Evolutionary conservation across 441 rosid genomes (phyloP).

Genomic region (Geranium incanum): DNA sequence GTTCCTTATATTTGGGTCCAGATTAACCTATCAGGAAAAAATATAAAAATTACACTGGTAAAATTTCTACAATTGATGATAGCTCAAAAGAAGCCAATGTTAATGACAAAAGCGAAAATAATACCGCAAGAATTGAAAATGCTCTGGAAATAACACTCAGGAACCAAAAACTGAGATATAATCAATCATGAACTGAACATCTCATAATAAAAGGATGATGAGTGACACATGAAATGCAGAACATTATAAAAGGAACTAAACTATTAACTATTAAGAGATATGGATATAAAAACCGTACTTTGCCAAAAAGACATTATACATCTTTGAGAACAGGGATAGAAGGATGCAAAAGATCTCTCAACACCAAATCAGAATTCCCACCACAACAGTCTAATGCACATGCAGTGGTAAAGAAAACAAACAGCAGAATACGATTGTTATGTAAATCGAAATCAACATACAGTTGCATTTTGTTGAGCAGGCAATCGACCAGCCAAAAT

Average conservation of each 20-base stretch:
- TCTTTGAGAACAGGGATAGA: neutral
- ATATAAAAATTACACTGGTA: constrained; percentile 17
- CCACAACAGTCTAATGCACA: constrained; percentile 6
- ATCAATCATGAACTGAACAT: neutral
- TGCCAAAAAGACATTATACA: neutral
- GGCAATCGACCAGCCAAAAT: constrained; percentile 98
- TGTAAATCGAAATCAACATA: constrained; percentile 37
- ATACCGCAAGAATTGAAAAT: neutral
- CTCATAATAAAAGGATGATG: neutral
- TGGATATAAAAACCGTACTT: neutral
- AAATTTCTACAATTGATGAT: constrained; percentile 11
- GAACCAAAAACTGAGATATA: neutral
- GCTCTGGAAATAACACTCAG: neutral
- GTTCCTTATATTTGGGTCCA: constrained; percentile 85
- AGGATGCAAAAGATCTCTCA: constrained; percentile 2
- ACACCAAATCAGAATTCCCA: constrained; percentile 3
- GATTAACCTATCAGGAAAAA: constrained; percentile 57
- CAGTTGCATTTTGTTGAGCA: constrained; percentile 98
- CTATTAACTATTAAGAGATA: neutral
- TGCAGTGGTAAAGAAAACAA: constrained; percentile 17
- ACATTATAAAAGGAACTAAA: neutral
- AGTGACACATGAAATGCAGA: neutral
- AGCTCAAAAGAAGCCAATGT: constrained; percentile 5
- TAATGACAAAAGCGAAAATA: neutral
- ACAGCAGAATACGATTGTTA: neutral